phyloP scores from a whole-genome alignment of 306 rosid genomes.

The Argentina anserina region DNA sequence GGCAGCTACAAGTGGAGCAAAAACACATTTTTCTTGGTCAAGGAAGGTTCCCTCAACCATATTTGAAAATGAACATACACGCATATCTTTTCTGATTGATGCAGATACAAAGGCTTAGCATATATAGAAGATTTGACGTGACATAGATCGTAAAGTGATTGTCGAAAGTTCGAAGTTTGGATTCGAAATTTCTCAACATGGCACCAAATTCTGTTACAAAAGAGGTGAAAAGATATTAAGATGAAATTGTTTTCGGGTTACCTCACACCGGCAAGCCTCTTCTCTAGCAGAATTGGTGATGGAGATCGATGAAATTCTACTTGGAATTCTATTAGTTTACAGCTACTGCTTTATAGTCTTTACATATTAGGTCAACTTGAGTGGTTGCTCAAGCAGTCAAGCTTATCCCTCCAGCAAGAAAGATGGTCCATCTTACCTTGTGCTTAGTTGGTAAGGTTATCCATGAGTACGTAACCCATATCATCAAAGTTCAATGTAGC shows the following conservation, averaged over 20 bases:
- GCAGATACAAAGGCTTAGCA: background rate
- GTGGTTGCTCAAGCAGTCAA: background rate
- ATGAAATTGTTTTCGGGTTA: background rate
- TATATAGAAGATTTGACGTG: background rate
- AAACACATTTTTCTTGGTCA: background rate
- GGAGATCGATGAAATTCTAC: background rate
- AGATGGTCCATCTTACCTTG: background rate
- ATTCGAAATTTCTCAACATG: no score
- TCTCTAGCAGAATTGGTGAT: background rate
- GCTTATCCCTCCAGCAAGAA: conserved; percentile 17
- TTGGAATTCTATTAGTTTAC: background rate
- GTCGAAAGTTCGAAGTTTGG: background rate
- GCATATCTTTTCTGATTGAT: background rate
- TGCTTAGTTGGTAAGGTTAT: conserved; percentile 23
- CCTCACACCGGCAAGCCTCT: background rate
- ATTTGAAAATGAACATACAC: background rate
- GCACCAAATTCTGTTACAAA: background rate
- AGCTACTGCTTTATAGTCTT: background rate
- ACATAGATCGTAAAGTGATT: background rate
- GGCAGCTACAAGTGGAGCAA: background rate
- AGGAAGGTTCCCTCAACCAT: background rate
- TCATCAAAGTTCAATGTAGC: background rate
- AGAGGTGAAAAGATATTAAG: background rate
- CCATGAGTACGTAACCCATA: background rate
- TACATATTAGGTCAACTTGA: background rate